Base-by-base conservation (phyloP, 2,329 filamentous ascomycete species). In the Microdochium bolleyi region DNA sequence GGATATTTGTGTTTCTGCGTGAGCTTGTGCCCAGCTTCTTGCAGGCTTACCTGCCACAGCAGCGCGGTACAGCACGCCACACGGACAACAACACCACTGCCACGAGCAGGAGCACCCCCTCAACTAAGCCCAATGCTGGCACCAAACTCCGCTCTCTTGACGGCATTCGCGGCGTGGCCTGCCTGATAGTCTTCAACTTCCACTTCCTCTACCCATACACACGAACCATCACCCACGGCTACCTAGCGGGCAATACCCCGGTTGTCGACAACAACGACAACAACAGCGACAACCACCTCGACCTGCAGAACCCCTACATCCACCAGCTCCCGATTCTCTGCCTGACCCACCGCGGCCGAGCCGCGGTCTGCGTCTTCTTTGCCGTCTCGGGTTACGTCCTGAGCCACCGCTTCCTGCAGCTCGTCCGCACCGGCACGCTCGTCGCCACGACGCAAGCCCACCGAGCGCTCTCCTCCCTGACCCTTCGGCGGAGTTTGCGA, bases 331-430 rank as follows among this genome's bases (percentile, higher is more conserved):
- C 79, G 8, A 73, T 82, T 55, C 52, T 83, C 19, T 71, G 79
- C 14, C 67, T 83, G 3, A 69, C 77, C 54, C 82, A 76, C 61
- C 75, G 76, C 51, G 80, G 79, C 1, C 78, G 77, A 2, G 74
- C 78, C 0, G 79, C 79, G 58, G 80, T 84, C 38, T 78, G 75
- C 64, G 66, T 83, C 57, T 85, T 85, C 70, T 84, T 83, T 61
- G 75, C 83, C 60, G 78, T 84, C 48, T 82, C 79, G 0, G 81
- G 81, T 21, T 84, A 83, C 63, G 82, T 80, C 2, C 70, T 85
- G 13, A 77, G 75, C 27, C 73, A 83, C 52, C 73, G 73, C 48
- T 75, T 77, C 1, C 59, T 81, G n/a, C 76, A 73, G 56, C 68
- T 78, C 49, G 63, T 70, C 24, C 71, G 72, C 46, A 66, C 58